phyloP scores from a whole-genome alignment of 768 basidiomycete genomes.

The Mycena galopus region DNA sequence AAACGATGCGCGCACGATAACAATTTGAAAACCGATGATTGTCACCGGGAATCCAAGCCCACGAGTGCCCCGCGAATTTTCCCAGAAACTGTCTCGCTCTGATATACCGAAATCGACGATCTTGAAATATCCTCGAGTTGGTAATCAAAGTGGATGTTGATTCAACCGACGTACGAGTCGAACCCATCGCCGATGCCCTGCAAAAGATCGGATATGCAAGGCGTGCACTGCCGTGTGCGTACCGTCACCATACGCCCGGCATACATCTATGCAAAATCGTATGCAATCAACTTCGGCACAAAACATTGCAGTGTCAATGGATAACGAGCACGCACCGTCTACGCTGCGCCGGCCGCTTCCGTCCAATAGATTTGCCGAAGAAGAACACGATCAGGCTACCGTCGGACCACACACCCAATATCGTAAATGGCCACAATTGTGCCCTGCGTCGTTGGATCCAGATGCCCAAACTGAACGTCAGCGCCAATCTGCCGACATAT shows the following conservation, averaged over 20 bases:
- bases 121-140: not conserved
- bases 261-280: conserved; percentile 51
- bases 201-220: not conserved
- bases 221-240: conserved; percentile 34
- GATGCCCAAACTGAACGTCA: conserved; percentile 55
- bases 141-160: not conserved
- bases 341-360: conserved; percentile 52
- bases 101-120: conserved; percentile 56
- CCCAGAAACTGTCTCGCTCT: conserved; percentile 55
- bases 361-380: conserved; percentile 52
- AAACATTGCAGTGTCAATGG: no score
- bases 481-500: conserved; percentile 49
- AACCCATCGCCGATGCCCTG: conserved; percentile 53
- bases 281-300: no score
- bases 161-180: conserved; percentile 43
- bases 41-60: conserved; percentile 53
- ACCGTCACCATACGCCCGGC: conserved; percentile 55
- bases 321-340: conserved; percentile 51
- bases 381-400: conserved; percentile 54
- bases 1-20: conserved; percentile 46
- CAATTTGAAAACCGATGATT: conserved; percentile 54
- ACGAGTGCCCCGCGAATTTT: conserved; percentile 51
- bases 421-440: conserved; percentile 57
- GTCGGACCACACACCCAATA: conserved; percentile 54
- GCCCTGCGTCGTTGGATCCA: conserved; percentile 53